A percentile compares a stretch with the other conserved stretches of the same genome.
Conservation (phyloP, 1,284 basidiomycete genomes). For the Marasmius tenuissimus region DNA sequence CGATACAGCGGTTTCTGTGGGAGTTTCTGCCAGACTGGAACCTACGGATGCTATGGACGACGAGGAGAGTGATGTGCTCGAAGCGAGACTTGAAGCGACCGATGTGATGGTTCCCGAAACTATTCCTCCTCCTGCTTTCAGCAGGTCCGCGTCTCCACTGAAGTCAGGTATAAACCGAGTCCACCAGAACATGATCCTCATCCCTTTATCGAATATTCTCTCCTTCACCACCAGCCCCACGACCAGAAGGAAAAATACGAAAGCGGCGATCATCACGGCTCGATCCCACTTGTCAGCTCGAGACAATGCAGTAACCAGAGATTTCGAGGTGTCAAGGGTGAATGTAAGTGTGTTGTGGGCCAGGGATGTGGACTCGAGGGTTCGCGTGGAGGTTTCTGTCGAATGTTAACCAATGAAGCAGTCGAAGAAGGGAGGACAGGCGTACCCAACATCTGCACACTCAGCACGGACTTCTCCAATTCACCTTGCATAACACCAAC, state of each 20-base stretch:
- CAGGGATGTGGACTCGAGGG: slow-evolving; percentile 70
- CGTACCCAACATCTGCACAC: slow-evolving; percentile 82
- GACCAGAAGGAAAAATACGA: slow-evolving; percentile 82
- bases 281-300: slow-evolving; percentile 92
- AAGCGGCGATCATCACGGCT: slow-evolving; percentile 73
- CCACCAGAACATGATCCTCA: slow-evolving; percentile 79
- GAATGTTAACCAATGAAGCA: not conserved
- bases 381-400: slow-evolving; percentile 78
- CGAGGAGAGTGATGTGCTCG: no score
- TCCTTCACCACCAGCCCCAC: slow-evolving; percentile 86
- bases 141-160: slow-evolving; percentile 27
- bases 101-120: not conserved
- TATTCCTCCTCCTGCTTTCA: slow-evolving; percentile 23
- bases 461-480: slow-evolving; percentile 84
- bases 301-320: slow-evolving; percentile 83
- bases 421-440: slow-evolving; percentile 13
- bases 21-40: no score
- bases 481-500: slow-evolving; percentile 87
- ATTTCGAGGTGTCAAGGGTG: slow-evolving; percentile 77
- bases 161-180: slow-evolving; percentile 63
- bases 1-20: no score
- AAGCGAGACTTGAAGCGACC: not conserved
- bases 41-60: no score
- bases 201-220: slow-evolving; percentile 72
- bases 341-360: slow-evolving; percentile 79